Evolutionary conservation across 75 land plant genomes (phyloP), one percentile per base, ranked within the genome.

Genomic region (Picea sitchensis): DNA sequence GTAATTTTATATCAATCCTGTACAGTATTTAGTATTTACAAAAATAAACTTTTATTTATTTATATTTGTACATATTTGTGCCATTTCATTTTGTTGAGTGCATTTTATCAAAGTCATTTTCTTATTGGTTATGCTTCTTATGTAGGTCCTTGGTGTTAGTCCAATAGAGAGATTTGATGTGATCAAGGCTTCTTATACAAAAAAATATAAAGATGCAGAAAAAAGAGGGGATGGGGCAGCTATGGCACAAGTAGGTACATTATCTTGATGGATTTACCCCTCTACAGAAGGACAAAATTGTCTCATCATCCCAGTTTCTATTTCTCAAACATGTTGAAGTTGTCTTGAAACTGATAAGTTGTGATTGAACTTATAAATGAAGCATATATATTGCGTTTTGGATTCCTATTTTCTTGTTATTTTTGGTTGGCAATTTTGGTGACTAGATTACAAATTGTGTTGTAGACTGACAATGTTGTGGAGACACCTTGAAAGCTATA

Each of bases 121-220:
- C 41, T 71, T 21, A 71, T 18, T 77, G 21, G 54, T 71, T 56
- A 57, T 23, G 77, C 67, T 31, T 54, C 21, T 73, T 76, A 59
- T 72, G 31, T 77, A 91, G 96, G 90, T 95, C 74, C 88, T 96
- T 71, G 99, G 98, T 41, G 95, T 96, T 51, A 96, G 79, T 73
- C 92, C 99, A 3, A 83, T 96, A 77, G 91, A 83, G 78, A 90
- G 89, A 14, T 96, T 96, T 82, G 99, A 96, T 20, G 86, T 34
- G 76, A 83, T 95, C 61, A 96, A 96, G 80, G 80, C 80, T 71
- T 82, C 88, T 23, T 95, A 95, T 79, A 81, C 82, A 7, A 88
- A 80, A 73, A 92, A 79, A 79, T 86, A 85, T 32, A 96, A 91
- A 61, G 98, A 95, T 65, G 99, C 99, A 58, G 94, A 95, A 78